Base-by-base conservation (phyloP, 2,329 filamentous ascomycete species). In the Daldinia eschscholtzii region DNA sequence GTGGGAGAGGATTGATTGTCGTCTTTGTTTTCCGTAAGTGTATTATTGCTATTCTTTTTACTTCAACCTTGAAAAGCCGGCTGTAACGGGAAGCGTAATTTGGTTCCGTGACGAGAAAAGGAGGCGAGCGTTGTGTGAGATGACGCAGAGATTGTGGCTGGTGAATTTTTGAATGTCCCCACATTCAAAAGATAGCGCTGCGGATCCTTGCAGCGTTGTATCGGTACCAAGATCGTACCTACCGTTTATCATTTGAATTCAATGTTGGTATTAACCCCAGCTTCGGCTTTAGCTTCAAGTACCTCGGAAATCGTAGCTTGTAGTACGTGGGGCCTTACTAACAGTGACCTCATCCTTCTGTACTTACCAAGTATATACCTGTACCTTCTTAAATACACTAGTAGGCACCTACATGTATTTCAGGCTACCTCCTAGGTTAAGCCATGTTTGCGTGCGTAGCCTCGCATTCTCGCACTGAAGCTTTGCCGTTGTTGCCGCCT, bases 141-240 rank as follows among this genome's bases (percentile, higher is more conserved):
- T 76, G 74, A 76, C 72, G 73, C 73, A 75, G n/a, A 7, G 33
- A 55, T 15, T 71, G 74, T 76, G 74, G 74, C 74, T 75, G 46
- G 70, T 72, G 65, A 26, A 12, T 28, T 41, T 28, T 41, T n/a
- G 12, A 26, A 10, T 20, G 13, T 50, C 6, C 48, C 48, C 28
- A 33, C 48, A 28, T 33, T 52, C 46, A 37, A 15, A 37, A 9
- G 65, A 13, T 55, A 55, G 33, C 33, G 30, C 52, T 5, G n/a
- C 4, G 52, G 33, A 55, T 26, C 52, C 52, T 39, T 55, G 52
- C 33, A 57, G 13, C 18, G 35, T 57, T 64, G 60, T 64, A 67
- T 57, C 28, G 41, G 62, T 68, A 68, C 66, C 41, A 65, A 37
- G 30, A 30, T 52, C 52, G 39, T 68, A 65, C 62, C 30, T 48